Evolutionary conservation across 495 filamentous ascomycete species (phyloP), one percentile per base, ranked within the genome.

Genomic region (Xylaria longipes): DNA sequence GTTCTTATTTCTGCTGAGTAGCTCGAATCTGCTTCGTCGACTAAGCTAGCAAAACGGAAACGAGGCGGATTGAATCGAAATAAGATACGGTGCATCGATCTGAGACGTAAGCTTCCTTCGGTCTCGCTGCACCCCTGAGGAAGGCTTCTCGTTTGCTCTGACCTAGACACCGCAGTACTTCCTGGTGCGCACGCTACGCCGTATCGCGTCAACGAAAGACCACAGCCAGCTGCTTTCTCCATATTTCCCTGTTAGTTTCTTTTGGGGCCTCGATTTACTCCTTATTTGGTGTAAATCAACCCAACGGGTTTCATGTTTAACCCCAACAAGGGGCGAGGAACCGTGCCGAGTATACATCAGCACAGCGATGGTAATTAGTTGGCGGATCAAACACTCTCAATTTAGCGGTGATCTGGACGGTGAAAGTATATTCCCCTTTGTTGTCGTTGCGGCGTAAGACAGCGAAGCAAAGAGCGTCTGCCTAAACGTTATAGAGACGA

Each of bases 101-200:
- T 22, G 29, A 37, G 45, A 35, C 9, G 63, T 50, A 64, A 65
- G 27, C 45, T 65, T 48, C 45, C 17, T 52, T 65, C 43, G 43
- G 37, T 22, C 31, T 65, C 27, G 17, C 45, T 37, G 52, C 39
- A 8, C 20, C 45, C 17, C 43, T 43, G 17, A 52, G 15, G 17
- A 52, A 15, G 37, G 60, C 35, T 43, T 31, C 20, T 29, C 61
- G 3, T 45, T 31, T 45, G 39, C 20, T 35, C 39, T 29, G 25
- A 12, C 12, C 22, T 25, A 5, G 39, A 29, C 17, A 17, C 25
- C 22, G 7, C 6, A 9, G 17, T 17, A 63, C 11, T 63, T 27
- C 27, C 27, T 48, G 63, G 45, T 50, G 39, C 20, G 43, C 39
- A 17, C 17, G 22, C 45, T 20, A 31, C 31, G 17, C 31, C 45